Evolutionary conservation across 2,329 filamentous ascomycete genomes (phyloP).

Genomic region (Botryotinia calthae): DNA sequence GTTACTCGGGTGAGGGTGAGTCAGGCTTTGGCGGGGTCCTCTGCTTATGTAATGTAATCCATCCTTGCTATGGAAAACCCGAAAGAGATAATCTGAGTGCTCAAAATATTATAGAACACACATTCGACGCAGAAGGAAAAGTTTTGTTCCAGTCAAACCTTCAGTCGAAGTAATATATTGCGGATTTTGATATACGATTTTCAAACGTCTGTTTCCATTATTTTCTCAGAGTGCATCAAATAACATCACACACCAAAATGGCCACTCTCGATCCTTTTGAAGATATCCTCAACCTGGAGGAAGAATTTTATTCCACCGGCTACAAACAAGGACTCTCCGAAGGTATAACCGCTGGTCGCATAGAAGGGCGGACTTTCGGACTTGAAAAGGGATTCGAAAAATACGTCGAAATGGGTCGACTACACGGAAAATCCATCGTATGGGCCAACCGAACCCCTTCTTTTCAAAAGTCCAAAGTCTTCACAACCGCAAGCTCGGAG

Average conservation of each 20-base stretch:
- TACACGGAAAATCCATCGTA: slow-evolving; percentile 77
- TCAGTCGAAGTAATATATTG: background rate
- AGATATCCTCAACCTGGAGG: slow-evolving; percentile 57
- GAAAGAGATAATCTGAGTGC: background rate
- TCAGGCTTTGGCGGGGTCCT: slow-evolving; percentile 20
- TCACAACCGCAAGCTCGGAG: background rate
- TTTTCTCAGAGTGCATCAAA: background rate
- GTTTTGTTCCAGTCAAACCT: background rate
- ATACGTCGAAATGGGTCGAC: slow-evolving; percentile 73
- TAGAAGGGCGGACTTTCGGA: slow-evolving; percentile 87
- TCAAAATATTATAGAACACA: background rate
- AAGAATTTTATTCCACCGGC: slow-evolving; percentile 77
- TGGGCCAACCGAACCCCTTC: slow-evolving; percentile 71
- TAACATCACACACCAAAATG: slow-evolving; percentile 27
- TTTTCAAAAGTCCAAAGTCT: slow-evolving; percentile 1
- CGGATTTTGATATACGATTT: background rate
- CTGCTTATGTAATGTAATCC: background rate
- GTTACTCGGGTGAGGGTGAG: slow-evolving; percentile 14
- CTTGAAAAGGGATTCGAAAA: slow-evolving; percentile 93
- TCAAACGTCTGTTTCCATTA: background rate
- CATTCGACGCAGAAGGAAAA: background rate
- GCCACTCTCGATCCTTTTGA: slow-evolving; percentile 33
- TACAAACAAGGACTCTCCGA: slow-evolving; percentile 73
- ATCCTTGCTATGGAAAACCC: background rate
- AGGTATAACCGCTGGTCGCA: slow-evolving; percentile 72